Percentiles rank a stretch among this genome's conserved stretches.
These are phyloP conservation scores for Colletotrichum melonis DNA, from an alignment of 2,329 filamentous ascomycete genomes.

Conservation along the genomic window DNA sequence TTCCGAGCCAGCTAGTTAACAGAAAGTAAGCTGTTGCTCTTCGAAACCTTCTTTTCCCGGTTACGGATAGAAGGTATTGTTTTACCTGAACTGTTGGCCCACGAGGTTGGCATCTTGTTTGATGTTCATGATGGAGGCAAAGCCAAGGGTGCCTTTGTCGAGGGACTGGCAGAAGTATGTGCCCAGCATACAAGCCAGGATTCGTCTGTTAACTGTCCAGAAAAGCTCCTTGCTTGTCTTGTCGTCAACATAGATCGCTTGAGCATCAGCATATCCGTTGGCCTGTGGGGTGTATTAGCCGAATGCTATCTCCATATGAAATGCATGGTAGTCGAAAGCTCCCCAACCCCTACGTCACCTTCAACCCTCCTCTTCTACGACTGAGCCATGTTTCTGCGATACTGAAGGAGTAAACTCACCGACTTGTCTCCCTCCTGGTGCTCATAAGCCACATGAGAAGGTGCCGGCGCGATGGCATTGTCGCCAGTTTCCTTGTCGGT, in stretches of 20 bases:
- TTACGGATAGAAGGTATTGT: too few relatives aligned
- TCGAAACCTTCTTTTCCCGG: conserved; percentile 30
- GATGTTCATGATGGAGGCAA: conserved; percentile 66
- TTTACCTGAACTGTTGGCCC: conserved; percentile 45
- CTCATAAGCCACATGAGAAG: neutral
- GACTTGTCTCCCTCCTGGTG: conserved; percentile 4
- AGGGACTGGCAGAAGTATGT: conserved; percentile 58
- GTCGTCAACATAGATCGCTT: conserved; percentile 56
- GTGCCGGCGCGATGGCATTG: neutral
- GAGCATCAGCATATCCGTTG: conserved; percentile 5
- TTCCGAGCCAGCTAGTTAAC: conserved; percentile 66
- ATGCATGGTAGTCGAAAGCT: too few relatives aligned
- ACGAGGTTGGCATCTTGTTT: conserved; percentile 59
- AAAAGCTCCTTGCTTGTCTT: conserved; percentile 61
- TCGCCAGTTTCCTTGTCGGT: neutral
- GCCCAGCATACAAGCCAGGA: conserved; percentile 62
- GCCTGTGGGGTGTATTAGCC: neutral
- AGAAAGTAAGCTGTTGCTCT: conserved; percentile 41
- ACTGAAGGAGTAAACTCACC: neutral
- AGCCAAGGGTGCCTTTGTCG: conserved; percentile 46
- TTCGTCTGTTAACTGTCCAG: conserved; percentile 60
- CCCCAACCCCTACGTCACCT: too few relatives aligned
- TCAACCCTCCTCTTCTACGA: too few relatives aligned
- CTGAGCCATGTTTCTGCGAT: neutral
- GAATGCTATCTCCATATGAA: too few relatives aligned